These are phyloP conservation scores for Ramularia endophylla DNA, from an alignment of 2,329 filamentous ascomycete species.

Conservation along the genomic window DNA sequence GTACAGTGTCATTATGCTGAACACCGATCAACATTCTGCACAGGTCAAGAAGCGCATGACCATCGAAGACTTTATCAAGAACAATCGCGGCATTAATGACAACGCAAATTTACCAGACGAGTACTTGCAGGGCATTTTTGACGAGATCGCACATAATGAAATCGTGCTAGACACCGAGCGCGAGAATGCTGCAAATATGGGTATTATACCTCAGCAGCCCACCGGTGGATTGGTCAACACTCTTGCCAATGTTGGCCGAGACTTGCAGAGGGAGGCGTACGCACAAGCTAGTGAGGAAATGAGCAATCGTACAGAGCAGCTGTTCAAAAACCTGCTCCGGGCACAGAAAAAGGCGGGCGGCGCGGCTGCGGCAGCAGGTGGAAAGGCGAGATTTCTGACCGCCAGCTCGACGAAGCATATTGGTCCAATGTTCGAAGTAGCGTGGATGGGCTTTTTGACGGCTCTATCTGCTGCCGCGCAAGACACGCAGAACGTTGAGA, in stretches of 20 bases:
- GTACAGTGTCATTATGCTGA: slow-evolving; percentile 95
- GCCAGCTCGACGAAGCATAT: slow-evolving; percentile 93
- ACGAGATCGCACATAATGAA: slow-evolving; percentile 86
- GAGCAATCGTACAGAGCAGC: slow-evolving; percentile 68
- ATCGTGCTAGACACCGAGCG: slow-evolving; percentile 93
- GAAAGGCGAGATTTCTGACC: slow-evolving; percentile 73
- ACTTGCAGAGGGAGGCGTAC: slow-evolving; percentile 87
- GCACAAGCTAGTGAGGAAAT: slow-evolving; percentile 96
- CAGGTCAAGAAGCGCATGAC: slow-evolving; percentile 89
- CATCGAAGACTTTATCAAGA: slow-evolving; percentile 97
- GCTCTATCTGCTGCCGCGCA: slow-evolving; percentile 90
- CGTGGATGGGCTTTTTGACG: slow-evolving; percentile 99
- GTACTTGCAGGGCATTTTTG: slow-evolving; percentile 81
- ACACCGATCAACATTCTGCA: slow-evolving; percentile 88
- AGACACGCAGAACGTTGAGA: slow-evolving; percentile 85
- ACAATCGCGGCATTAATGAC: slow-evolving; percentile 97
- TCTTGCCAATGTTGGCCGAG: slow-evolving; percentile 83
- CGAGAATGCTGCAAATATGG: slow-evolving; percentile 77
- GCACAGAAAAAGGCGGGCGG: slow-evolving; percentile 74
- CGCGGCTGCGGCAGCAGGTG: slow-evolving; percentile 14
- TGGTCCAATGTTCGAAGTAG: slow-evolving; percentile 97
- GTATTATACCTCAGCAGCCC: slow-evolving; percentile 51
- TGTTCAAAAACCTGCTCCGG: slow-evolving; percentile 89
- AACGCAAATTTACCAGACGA: slow-evolving; percentile 88
- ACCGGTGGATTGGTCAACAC: slow-evolving; percentile 46